These are phyloP conservation scores for Zygosaccharomyces pseudobailii DNA, from an alignment of 1,139 yeast genomes.

Conservation along the genomic window DNA sequence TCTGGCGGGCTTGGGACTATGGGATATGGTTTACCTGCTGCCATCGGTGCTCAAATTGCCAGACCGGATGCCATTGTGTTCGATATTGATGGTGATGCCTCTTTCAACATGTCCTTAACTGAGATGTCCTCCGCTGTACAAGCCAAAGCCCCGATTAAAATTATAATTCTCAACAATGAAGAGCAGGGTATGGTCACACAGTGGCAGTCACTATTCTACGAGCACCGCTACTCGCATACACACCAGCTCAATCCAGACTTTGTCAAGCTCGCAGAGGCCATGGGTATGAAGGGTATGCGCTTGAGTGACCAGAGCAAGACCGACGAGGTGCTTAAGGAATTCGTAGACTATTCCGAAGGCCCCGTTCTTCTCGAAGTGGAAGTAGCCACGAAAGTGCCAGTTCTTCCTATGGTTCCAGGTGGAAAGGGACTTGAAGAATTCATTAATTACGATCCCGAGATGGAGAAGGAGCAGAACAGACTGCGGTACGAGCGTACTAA, in stretches of 20 bases:
- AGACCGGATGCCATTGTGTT: conserved; percentile 91
- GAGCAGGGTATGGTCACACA: conserved; percentile 99
- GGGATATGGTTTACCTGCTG: conserved; percentile 97
- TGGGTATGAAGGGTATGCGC: conserved; percentile 84
- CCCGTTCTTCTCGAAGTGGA: conserved; percentile 88
- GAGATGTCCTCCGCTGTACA: conserved; percentile 94
- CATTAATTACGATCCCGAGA: conserved; percentile 75
- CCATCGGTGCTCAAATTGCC: conserved; percentile 97
- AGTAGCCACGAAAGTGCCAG: conserved; percentile 95
- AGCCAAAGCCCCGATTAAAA: conserved; percentile 85
- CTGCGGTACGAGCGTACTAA: conserved; percentile 38
- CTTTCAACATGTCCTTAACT: conserved; percentile 93
- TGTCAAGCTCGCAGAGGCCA: conserved; percentile 86
- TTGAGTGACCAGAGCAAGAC: conserved; percentile 64
- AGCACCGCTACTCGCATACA: conserved; percentile 93
- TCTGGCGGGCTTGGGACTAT: conserved; percentile 98
- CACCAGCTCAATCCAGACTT: conserved; percentile 94
- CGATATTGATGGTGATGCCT: conserved; percentile 98
- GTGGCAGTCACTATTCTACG: conserved; percentile 97
- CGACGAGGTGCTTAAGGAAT: conserved; percentile 58
- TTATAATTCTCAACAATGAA: conserved; percentile 86
- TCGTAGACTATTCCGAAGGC: conserved; percentile 63
- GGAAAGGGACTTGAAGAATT: conserved; percentile 94
- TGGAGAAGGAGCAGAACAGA: conserved; percentile 67
- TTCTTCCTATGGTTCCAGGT: conserved; percentile 96